Conservation (phyloP, 1,284 basidiomycete species). For the Vanrija humicola region DNA sequence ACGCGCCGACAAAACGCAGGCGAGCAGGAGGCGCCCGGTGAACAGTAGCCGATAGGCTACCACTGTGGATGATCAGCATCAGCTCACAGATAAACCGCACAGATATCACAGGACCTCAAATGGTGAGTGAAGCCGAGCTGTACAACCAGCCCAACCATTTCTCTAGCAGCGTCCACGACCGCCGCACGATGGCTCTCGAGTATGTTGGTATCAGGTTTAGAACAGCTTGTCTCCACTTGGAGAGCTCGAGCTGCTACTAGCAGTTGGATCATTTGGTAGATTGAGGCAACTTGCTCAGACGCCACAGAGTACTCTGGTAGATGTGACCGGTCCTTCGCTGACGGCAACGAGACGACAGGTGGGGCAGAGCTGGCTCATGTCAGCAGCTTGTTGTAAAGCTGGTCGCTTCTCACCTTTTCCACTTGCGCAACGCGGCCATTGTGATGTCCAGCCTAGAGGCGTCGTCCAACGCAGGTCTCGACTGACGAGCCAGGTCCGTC, state of each 20-base stretch:
- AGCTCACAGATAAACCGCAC: neutral
- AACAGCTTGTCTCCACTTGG: constrained; percentile 9
- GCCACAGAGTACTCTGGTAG: constrained; percentile 6
- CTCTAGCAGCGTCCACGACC: constrained; percentile 3
- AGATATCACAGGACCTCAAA: constrained; percentile 10
- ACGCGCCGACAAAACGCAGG: constrained; percentile 13
- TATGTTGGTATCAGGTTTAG: neutral
- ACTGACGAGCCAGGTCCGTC: constrained; percentile 6
- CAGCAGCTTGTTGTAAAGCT: neutral
- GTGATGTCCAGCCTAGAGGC: constrained; percentile 7
- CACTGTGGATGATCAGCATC: neutral
- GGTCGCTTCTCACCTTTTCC: constrained; percentile 1
- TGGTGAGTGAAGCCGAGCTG: constrained; percentile 7
- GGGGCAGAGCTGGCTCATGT: neutral
- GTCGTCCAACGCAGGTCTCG: constrained; percentile 5
- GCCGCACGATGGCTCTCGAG: neutral
- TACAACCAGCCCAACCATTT: constrained; percentile 7
- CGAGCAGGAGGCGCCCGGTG: constrained; percentile 13
- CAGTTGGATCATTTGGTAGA: constrained; percentile 12
- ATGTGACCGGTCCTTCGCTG: neutral
- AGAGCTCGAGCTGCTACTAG: constrained; percentile 9
- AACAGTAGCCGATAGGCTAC: constrained; percentile 14
- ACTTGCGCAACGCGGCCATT: constrained; percentile 1
- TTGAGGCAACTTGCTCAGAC: constrained; percentile 9
- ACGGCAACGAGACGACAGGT: neutral